Evolutionary conservation across 73 alveolate genomes (phyloP).

Genomic region (Symbiodinium natans): DNA sequence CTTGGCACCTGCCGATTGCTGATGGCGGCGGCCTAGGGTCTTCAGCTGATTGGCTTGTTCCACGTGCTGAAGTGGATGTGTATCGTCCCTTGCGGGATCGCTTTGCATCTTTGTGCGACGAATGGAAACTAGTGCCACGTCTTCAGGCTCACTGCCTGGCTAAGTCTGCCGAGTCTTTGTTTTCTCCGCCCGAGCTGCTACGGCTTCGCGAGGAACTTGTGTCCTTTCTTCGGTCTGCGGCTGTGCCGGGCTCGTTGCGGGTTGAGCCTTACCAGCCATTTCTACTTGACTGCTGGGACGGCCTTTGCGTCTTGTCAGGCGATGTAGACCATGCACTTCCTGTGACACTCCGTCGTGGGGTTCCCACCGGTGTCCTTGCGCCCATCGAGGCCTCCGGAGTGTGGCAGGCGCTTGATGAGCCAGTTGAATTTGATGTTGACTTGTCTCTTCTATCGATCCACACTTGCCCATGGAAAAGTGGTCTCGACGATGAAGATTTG

Average conservation of each 20-base stretch:
- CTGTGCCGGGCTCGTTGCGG: neutral
- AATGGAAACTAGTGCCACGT: neutral
- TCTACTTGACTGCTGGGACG: neutral
- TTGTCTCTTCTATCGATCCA: neutral
- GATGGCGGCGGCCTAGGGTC: neutral
- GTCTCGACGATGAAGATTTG: neutral
- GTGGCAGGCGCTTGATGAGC: neutral
- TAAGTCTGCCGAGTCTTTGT: neutral
- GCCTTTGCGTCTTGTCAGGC: neutral
- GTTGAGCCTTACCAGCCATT: neutral
- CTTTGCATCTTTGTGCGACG: neutral
- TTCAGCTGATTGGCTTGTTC: neutral
- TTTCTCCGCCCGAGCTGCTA: neutral
- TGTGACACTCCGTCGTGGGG: neutral
- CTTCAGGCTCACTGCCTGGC: neutral
- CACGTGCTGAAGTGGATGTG: neutral
- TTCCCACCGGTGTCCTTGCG: conserved; percentile 1
- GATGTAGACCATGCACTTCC: neutral
- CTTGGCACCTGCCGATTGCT: neutral
- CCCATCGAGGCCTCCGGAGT: neutral
- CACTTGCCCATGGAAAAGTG: neutral
- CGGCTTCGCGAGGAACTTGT: neutral
- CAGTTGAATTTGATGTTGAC: neutral
- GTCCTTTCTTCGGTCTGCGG: neutral
- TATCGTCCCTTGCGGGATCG: neutral